A percentile compares a stretch with the other conserved stretches of the same genome.
Conservation (phyloP, 495 filamentous ascomycete genomes). For the Penicillium taxi region DNA sequence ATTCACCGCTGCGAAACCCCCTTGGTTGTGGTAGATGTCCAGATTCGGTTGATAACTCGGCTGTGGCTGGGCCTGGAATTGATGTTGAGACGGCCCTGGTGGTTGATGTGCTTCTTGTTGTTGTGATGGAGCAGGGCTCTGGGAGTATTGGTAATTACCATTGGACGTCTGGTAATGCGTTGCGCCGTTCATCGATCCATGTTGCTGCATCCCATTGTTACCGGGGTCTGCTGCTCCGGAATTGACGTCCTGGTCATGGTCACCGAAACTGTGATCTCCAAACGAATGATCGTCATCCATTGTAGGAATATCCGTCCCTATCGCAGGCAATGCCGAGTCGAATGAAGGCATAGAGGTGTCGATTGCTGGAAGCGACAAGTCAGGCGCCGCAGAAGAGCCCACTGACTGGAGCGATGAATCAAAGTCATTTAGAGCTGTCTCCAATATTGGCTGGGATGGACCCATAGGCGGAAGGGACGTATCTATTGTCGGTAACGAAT, state of each 20-base stretch:
- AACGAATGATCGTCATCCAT: constrained; percentile 22
- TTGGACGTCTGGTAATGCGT: constrained; percentile 24
- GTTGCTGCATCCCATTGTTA: constrained; percentile 28
- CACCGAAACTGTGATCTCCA: constrained; percentile 12
- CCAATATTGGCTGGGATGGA: constrained; percentile 14
- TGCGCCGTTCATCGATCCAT: constrained; percentile 15
- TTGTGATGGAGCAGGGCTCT: constrained; percentile 14
- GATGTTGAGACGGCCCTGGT: constrained; percentile 18
- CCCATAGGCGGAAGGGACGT: constrained; percentile 14
- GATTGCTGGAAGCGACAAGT: constrained; percentile 33
- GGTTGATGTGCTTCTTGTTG: constrained; percentile 18
- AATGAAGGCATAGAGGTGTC: constrained; percentile 29
- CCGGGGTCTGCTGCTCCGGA: constrained; percentile 18
- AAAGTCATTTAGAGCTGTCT: constrained; percentile 27
- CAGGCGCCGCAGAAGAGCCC: constrained; percentile 17
- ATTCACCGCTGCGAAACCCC: constrained; percentile 20
- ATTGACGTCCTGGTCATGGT: constrained; percentile 15
- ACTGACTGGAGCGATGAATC: constrained; percentile 27
- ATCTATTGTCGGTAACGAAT: constrained; percentile 17
- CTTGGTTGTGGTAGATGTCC: constrained; percentile 32
- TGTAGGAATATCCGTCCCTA: constrained; percentile 26
- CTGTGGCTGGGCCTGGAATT: constrained; percentile 25
- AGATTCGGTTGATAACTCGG: constrained; percentile 27
- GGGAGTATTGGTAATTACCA: constrained; percentile 25
- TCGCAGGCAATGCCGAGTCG: constrained; percentile 32